Conservation (phyloP, 257 asterid genomes). For the Fraxinus anomala region DNA sequence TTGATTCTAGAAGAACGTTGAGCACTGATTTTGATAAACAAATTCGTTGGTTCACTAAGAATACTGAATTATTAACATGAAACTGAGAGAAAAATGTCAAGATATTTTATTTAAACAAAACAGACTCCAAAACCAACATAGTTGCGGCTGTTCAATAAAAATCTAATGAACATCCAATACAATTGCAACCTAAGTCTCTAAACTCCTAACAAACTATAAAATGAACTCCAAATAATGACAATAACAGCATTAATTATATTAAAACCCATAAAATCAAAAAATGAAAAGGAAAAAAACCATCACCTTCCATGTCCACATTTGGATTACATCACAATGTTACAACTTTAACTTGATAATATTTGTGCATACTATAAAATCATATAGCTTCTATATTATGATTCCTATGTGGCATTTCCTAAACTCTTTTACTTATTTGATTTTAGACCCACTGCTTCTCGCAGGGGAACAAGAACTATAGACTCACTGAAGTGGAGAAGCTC, state of each 20-base stretch:
- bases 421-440: background rate
- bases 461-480: background rate
- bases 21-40: background rate
- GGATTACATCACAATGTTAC: background rate
- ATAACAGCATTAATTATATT: background rate
- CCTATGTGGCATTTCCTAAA: background rate
- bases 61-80: background rate
- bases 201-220: background rate
- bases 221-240: background rate
- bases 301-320: background rate
- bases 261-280: background rate
- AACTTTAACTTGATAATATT: background rate
- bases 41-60: background rate
- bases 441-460: background rate
- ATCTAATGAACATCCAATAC: background rate
- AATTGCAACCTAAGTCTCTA: background rate
- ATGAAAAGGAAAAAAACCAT: background rate
- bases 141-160: background rate
- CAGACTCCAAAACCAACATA: background rate
- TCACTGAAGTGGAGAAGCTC: background rate
- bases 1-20: background rate
- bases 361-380: background rate
- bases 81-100: background rate
- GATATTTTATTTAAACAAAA: background rate
- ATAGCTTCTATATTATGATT: background rate